phyloP scores from a whole-genome alignment of 768 basidiomycete species.

The Dioszegia crocea region DNA sequence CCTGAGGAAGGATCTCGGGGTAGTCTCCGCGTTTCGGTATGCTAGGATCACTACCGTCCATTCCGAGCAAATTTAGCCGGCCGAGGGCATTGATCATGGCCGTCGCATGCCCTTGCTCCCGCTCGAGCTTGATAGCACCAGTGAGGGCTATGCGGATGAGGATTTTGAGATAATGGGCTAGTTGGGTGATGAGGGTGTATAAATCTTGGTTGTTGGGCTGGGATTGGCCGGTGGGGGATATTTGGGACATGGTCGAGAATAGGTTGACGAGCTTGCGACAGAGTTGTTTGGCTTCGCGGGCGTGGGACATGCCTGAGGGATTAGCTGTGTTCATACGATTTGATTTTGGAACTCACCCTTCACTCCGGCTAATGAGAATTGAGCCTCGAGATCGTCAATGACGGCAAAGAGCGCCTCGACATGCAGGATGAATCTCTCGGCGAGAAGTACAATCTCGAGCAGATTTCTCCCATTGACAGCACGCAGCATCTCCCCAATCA shows the following conservation, averaged over 20 bases:
- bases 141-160: constrained; percentile 96
- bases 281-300: constrained; percentile 95
- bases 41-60: constrained; percentile 50
- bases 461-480: constrained; percentile 96
- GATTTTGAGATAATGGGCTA: constrained; percentile 99
- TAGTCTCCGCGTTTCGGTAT: constrained; percentile 36
- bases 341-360: too few relatives aligned
- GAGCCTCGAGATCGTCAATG: constrained; percentile 90
- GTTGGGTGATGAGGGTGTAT: constrained; percentile 92
- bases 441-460: constrained; percentile 94
- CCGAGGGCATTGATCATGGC: constrained; percentile 88
- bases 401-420: constrained; percentile 96
- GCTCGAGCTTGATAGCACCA: constrained; percentile 88
- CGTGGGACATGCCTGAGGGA: constrained; percentile 89
- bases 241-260: constrained; percentile 91
- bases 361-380: constrained; percentile 70
- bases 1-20: constrained; percentile 14
- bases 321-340: too few relatives aligned
- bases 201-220: constrained; percentile 73
- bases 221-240: constrained; percentile 51
- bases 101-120: constrained; percentile 74
- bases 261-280: constrained; percentile 98
- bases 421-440: constrained; percentile 96
- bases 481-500: constrained; percentile 97
- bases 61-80: constrained; percentile 83